These are phyloP conservation scores for Tylopilus balloui DNA, from an alignment of 768 basidiomycete genomes.

Conservation along the genomic window DNA sequence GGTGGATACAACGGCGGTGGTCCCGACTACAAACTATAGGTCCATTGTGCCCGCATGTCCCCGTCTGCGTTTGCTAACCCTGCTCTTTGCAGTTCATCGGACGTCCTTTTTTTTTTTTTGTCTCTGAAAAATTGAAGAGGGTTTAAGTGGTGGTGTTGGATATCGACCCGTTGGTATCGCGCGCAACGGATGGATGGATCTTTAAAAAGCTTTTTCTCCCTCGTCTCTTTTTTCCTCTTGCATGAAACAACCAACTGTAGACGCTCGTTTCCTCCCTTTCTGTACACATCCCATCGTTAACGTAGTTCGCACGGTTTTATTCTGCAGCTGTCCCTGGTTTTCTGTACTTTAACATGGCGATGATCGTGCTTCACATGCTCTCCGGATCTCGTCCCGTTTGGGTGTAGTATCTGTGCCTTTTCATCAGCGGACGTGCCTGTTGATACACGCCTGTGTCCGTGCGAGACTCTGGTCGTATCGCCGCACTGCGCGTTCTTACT, in stretches of 20 bases:
- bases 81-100: neutral
- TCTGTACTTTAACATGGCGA: neutral
- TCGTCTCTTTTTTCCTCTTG: neutral
- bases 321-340: neutral
- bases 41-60: neutral
- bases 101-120: neutral
- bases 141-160: neutral
- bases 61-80: neutral
- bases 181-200: neutral
- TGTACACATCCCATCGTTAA: neutral
- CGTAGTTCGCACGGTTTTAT: conserved; percentile 1
- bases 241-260: neutral
- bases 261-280: conserved; percentile 3
- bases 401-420: too few species aligned
- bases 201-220: neutral
- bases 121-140: neutral
- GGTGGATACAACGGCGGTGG: neutral
- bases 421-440: neutral
- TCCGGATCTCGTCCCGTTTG: too few species aligned
- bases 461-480: too few species aligned
- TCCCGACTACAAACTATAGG: neutral
- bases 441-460: too few species aligned
- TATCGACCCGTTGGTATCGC: too few species aligned
- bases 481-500: neutral
- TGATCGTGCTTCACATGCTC: too few species aligned